phyloP scores from a whole-genome alignment of 2,329 filamentous ascomycete species.

The Monilinia laxa region DNA sequence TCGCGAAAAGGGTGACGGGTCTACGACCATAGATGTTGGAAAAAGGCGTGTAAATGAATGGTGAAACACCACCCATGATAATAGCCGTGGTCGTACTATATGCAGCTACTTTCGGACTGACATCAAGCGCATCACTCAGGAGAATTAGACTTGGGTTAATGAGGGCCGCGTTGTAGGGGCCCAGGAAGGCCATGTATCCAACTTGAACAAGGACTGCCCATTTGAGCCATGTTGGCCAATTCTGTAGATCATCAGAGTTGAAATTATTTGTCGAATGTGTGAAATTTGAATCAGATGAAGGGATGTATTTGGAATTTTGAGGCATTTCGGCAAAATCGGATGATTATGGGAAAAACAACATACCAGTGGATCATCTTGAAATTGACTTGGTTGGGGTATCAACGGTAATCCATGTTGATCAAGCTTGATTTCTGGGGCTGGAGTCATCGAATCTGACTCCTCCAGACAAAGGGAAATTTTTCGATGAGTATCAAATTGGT shows the following conservation, averaged over 20 bases:
- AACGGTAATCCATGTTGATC: conserved; percentile 36
- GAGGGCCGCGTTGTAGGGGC: conserved; percentile 37
- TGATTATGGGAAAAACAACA: conserved; percentile 17
- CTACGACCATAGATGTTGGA: conserved; percentile 38
- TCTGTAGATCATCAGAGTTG: conserved; percentile 28
- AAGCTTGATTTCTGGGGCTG: conserved; percentile 25
- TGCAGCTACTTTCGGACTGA: conserved; percentile 32
- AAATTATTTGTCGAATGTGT: not conserved
- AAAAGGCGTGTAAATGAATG: conserved; percentile 37
- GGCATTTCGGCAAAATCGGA: conserved; percentile 8
- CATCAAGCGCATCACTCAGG: conserved; percentile 32
- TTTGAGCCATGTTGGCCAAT: conserved; percentile 40
- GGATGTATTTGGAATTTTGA: conserved; percentile 4
- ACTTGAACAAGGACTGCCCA: conserved; percentile 39
- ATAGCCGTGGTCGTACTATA: conserved; percentile 39
- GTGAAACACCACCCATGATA: conserved; percentile 37
- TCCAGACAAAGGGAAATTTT: conserved; percentile 21
- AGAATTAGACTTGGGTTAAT: conserved; percentile 38
- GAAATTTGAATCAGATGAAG: conserved; percentile 5
- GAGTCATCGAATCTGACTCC: conserved; percentile 16
- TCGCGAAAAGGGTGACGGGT: conserved; percentile 36
- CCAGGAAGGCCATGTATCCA: conserved; percentile 39
- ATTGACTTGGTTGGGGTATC: conserved; percentile 38
- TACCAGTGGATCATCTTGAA: conserved; percentile 39
- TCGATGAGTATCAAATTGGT: conserved; percentile 16